These are phyloP conservation scores for Sporothrix euskadiensis DNA, from an alignment of 2,329 filamentous ascomycete genomes.

Conservation along the genomic window DNA sequence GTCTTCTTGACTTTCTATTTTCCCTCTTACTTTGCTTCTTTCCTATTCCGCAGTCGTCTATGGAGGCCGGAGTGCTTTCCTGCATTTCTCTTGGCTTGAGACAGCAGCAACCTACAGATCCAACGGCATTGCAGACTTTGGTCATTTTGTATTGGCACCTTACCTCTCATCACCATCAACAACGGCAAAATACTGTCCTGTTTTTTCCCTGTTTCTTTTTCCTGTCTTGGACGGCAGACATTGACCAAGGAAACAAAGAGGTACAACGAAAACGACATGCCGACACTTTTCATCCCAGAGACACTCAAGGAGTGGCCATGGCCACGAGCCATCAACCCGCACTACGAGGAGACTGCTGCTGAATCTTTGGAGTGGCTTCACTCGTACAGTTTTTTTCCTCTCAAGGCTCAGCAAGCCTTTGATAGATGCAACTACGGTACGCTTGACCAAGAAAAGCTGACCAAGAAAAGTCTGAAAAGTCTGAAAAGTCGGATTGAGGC, in stretches of 20 bases:
- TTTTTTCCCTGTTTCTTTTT: neutral
- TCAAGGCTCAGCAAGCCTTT: constrained; percentile 31
- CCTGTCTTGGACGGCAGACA: no score
- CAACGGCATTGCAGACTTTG: no score
- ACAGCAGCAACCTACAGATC: no score
- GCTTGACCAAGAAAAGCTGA: neutral
- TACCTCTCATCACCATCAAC: no score
- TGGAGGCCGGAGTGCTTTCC: neutral
- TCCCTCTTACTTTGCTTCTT: neutral
- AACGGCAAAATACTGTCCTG: no score
- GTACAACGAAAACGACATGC: no score
- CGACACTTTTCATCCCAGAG: constrained; percentile 26
- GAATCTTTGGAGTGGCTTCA: constrained; percentile 31
- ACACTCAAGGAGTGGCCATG: constrained; percentile 31
- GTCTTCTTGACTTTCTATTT: no score
- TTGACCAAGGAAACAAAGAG: no score
- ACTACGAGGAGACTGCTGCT: constrained; percentile 18
- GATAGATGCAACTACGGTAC: constrained; percentile 32
- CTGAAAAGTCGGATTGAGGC: neutral
- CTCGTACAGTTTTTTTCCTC: constrained; percentile 32
- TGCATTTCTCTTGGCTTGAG: no score
- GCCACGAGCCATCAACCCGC: constrained; percentile 32
- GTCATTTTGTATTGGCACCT: no score
- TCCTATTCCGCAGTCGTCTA: neutral
- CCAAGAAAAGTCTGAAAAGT: neutral